A percentile compares a stretch with the other conserved stretches of the same genome.
These are phyloP conservation scores for Jasminum sambac DNA, from an alignment of 257 asterid genomes.

Conservation along the genomic window DNA sequence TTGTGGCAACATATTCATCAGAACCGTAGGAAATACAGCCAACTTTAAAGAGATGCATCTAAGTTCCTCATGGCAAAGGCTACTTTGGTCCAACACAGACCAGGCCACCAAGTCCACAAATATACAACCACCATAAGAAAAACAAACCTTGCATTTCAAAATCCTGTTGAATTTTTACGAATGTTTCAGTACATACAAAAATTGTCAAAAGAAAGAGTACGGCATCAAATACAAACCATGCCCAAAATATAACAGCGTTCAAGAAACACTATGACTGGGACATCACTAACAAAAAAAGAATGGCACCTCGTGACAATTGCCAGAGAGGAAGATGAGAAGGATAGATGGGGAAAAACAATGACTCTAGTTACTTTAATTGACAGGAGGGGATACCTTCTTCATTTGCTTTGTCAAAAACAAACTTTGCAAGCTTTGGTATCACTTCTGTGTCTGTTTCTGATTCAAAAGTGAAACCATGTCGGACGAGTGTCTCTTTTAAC, in stretches of 20 bases:
- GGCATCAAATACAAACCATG: neutral
- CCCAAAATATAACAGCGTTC: neutral
- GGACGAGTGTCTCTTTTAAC: conserved; percentile 80
- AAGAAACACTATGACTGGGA: neutral
- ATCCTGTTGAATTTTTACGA: neutral
- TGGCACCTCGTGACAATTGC: neutral
- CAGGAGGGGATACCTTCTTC: conserved; percentile 67
- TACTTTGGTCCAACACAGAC: neutral
- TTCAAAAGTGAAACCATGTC: conserved; percentile 90
- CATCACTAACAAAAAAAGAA: neutral
- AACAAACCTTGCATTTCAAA: neutral
- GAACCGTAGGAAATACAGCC: neutral
- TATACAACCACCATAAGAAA: neutral
- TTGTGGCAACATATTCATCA: neutral
- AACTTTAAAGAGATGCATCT: neutral
- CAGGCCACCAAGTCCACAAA: neutral
- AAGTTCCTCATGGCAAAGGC: neutral
- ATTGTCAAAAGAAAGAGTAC: neutral
- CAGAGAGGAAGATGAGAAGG: neutral
- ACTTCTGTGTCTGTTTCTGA: conserved; percentile 99
- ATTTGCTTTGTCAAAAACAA: conserved; percentile 80
- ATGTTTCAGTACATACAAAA: neutral
- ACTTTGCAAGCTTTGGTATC: conserved; percentile 98
- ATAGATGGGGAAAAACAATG: conserved; percentile 5
- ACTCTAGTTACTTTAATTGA: neutral